A percentile compares a stretch with the other conserved stretches of the same genome.
phyloP scores from a whole-genome alignment of 495 filamentous ascomycete species.

The Daldinia vernicosa region DNA sequence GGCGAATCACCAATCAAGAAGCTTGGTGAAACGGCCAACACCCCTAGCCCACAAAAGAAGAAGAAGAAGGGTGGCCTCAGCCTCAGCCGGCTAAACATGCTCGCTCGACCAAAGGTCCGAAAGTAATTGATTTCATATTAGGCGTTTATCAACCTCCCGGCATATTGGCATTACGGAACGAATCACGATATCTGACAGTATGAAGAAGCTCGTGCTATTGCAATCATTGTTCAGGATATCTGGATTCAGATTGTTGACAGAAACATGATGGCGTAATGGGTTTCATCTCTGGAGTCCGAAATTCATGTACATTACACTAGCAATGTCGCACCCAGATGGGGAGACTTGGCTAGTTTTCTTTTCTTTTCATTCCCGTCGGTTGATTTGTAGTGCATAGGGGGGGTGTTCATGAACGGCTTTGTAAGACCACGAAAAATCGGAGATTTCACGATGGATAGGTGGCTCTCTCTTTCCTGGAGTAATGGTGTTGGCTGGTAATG shows the following conservation, averaged over 20 bases:
- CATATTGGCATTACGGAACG: constrained; percentile 1
- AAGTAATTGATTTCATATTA: constrained; percentile 43
- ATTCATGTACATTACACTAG: constrained; percentile 10
- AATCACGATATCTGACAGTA: constrained; percentile 3
- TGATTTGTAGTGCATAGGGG: constrained; percentile 24
- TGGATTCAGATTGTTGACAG: constrained; percentile 26
- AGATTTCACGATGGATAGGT: constrained; percentile 6
- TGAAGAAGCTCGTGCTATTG: neutral
- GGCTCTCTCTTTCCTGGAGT: constrained; percentile 11
- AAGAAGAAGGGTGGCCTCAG: constrained; percentile 59
- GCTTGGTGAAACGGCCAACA: constrained; percentile 22
- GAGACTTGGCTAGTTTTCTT: neutral
- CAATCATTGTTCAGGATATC: neutral
- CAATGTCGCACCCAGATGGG: neutral
- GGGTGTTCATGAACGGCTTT: constrained; percentile 10
- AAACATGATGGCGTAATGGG: constrained; percentile 18
- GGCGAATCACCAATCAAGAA: constrained; percentile 45
- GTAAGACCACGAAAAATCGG: constrained; percentile 17
- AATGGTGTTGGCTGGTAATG: constrained; percentile 5
- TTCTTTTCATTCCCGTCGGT: constrained; percentile 2
- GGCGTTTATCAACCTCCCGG: neutral
- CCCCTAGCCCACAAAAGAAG: constrained; percentile 60
- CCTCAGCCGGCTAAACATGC: constrained; percentile 61
- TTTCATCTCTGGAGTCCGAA: constrained; percentile 9
- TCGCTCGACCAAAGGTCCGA: constrained; percentile 61